Base-by-base conservation (phyloP, 805 yeast species). In the Ogataea degrootiae region DNA sequence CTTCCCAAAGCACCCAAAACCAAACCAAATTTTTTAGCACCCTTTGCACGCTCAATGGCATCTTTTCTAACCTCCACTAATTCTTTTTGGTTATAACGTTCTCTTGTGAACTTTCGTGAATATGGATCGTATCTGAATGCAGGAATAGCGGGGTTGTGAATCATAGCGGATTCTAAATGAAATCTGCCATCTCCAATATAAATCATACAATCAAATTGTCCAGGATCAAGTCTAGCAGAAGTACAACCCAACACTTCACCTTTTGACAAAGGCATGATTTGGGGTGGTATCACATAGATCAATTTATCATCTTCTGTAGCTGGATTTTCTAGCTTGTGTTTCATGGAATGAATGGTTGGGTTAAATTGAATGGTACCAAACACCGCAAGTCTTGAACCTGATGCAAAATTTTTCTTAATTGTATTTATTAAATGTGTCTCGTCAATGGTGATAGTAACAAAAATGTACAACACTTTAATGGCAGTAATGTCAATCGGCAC, bases 181-280 rank as follows among this genome's bases (percentile, higher is more conserved):
- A 94, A 94, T 43, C 99, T 71, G 14, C 99, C 99, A 67, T 94
- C 99, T 34, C 99, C 99, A 21, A 94, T 74, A 60, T 92, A 94
- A 3, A 94, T 76, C 85, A 91, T 88, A 0, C 91, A 95, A 57
- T 82, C 81, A 34, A 78, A 75, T 39, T 81, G 83, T 5, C 74
- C 73, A 21, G 76, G 72, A 54, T 83, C 83, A 38, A 94, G 68
- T 50, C 87, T 71, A 23, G 96, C 92, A 1, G 97, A 89, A 0
- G 99, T 94, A 65, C 99, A 94, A 0, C 99, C 99, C 15, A 94
- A 71, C 0, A 94, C 96, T 63, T 94, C 99, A 46, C 98, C 99
- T 59, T 87, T 89, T 1, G 97, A 90, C 5, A 94, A 68, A 0
- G 99, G 99, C 73, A 79, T 80, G 11, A 88, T 86, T 62, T 94